Evolutionary conservation across 768 basidiomycete genomes (phyloP).

Genomic region (Suillus spraguei): DNA sequence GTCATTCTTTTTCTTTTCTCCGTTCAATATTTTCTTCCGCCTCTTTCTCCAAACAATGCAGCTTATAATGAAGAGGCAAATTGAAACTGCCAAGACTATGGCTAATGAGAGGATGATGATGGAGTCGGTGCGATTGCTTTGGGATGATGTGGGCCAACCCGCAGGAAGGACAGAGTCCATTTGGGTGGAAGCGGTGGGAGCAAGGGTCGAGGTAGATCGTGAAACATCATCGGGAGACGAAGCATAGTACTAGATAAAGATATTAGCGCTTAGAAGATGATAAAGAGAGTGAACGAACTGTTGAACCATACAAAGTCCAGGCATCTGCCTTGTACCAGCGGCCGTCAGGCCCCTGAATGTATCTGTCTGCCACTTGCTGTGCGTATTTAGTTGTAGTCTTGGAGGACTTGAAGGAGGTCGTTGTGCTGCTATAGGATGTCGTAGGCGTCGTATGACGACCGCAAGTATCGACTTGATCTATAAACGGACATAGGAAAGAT

Average conservation of each 20-base stretch:
- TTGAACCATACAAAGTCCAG: constrained; percentile 75
- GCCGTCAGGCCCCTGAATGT: constrained; percentile 52
- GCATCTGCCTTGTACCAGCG: constrained; percentile 55
- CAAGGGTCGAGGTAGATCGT: constrained; percentile 18
- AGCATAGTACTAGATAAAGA: constrained; percentile 21
- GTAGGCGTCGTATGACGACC: not conserved
- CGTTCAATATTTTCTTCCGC: constrained; percentile 34
- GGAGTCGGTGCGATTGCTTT: constrained; percentile 37
- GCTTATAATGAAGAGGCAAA: constrained; percentile 60
- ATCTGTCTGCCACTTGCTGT: constrained; percentile 54
- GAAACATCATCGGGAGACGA: constrained; percentile 12
- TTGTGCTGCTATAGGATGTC: not conserved
- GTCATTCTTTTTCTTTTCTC: constrained; percentile 37
- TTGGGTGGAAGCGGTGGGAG: constrained; percentile 21
- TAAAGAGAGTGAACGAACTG: constrained; percentile 42
- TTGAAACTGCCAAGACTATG: constrained; percentile 61
- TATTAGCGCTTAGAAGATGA: constrained; percentile 5
- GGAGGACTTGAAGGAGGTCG: constrained; percentile 15
- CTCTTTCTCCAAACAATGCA: constrained; percentile 63
- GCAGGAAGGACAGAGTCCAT: constrained; percentile 45
- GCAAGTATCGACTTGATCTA: constrained; percentile 27
- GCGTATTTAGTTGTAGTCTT: constrained; percentile 14
- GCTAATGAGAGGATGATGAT: constrained; percentile 58
- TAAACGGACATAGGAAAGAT: constrained; percentile 62
- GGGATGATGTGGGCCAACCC: constrained; percentile 46